These are phyloP conservation scores for Pestalotiopsis sp. DNA, from an alignment of 2,329 filamentous ascomycete genomes.

Conservation along the genomic window DNA sequence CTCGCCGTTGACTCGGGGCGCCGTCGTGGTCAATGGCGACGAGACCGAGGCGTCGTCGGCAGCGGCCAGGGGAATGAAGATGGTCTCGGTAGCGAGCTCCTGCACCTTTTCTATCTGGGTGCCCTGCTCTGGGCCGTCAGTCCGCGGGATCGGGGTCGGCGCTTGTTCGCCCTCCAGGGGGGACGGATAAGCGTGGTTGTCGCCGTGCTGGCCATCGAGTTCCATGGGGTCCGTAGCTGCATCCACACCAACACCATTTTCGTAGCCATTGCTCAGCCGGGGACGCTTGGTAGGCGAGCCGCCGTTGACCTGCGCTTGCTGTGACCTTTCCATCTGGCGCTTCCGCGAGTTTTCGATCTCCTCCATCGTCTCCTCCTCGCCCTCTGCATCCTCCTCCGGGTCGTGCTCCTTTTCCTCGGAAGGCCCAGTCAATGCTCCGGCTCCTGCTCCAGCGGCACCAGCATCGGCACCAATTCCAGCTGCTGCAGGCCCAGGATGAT, in stretches of 20 bases:
- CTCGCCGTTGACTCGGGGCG: constrained; percentile 41
- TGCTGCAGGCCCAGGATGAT: constrained; percentile 30
- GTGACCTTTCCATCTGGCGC: constrained; percentile 47
- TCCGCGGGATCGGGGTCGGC: constrained; percentile 54
- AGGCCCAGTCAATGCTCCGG: not conserved
- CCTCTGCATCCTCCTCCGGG: constrained; percentile 38
- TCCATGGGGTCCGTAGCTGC: constrained; percentile 62
- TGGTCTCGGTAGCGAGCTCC: constrained; percentile 61
- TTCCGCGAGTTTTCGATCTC: constrained; percentile 52
- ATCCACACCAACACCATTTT: constrained; percentile 50
- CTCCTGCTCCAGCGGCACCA: constrained; percentile 10
- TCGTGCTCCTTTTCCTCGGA: constrained; percentile 31
- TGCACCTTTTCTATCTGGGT: constrained; percentile 67
- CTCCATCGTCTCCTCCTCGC: constrained; percentile 34
- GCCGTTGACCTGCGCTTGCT: constrained; percentile 49
- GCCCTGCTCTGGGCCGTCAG: constrained; percentile 64
- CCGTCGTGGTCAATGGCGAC: constrained; percentile 36
- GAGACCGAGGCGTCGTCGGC: constrained; percentile 39
- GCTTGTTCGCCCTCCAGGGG: constrained; percentile 61
- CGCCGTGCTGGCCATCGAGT: constrained; percentile 50
- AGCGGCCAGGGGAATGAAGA: constrained; percentile 57
- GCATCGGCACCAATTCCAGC: constrained; percentile 29
- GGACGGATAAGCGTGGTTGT: constrained; percentile 67
- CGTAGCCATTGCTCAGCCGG: constrained; percentile 64
- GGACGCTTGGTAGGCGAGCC: constrained; percentile 62